Percentiles rank a stretch among this genome's conserved stretches.
These are phyloP conservation scores for Pichia sp. DNA, from an alignment of 1,139 yeast genomes.

Conservation along the genomic window DNA sequence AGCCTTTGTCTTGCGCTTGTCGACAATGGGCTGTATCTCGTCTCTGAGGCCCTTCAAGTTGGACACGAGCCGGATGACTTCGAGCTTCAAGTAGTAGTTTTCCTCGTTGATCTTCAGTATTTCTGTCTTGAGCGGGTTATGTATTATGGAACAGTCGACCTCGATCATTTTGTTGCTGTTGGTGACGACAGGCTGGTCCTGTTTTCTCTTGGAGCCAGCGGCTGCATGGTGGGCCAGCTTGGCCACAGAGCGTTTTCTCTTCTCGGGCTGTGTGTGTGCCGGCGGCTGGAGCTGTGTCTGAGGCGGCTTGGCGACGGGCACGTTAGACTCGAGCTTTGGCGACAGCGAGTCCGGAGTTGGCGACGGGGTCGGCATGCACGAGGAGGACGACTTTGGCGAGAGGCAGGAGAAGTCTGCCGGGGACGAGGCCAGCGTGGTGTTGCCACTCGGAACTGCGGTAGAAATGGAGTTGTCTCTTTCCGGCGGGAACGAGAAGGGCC, in stretches of 20 bases:
- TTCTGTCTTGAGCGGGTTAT: slow-evolving; percentile 32
- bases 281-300: background rate
- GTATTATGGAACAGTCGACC: slow-evolving; percentile 21
- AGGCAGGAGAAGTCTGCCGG: background rate
- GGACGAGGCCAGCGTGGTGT: background rate
- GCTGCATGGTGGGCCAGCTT: background rate
- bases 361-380: slow-evolving; percentile 12
- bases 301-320: background rate
- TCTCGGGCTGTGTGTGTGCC: background rate
- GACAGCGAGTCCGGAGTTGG: slow-evolving; percentile 15
- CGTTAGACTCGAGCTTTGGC: slow-evolving; percentile 3
- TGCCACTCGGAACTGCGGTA: background rate
- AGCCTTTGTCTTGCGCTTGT: slow-evolving; percentile 11
- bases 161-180: slow-evolving; percentile 15
- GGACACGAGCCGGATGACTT: slow-evolving; percentile 34
- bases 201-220: background rate
- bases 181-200: background rate
- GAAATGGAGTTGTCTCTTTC: slow-evolving; percentile 11
- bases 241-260: background rate
- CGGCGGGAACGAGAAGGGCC: background rate
- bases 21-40: slow-evolving; percentile 17
- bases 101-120: slow-evolving; percentile 35
- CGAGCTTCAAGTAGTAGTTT: slow-evolving; percentile 33
- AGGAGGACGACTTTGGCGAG: slow-evolving; percentile 5
- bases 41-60: slow-evolving; percentile 30